Evolutionary conservation across 371 early-diverging fungal species (phyloP), one percentile per base, ranked within the genome.

Genomic region (Mortierella sp.): DNA sequence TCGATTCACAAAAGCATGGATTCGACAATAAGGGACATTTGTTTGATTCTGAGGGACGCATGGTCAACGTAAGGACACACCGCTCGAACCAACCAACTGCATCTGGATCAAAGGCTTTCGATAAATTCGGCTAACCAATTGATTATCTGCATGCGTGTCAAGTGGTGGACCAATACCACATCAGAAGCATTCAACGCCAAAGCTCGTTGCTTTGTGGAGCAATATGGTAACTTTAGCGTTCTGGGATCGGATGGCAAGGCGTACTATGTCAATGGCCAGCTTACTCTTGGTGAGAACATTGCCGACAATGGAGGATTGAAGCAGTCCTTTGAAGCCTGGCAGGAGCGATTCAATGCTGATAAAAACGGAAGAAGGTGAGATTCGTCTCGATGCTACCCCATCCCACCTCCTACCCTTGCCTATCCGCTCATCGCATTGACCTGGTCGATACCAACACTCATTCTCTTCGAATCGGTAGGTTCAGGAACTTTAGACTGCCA

Each of bases 151-250:
- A 8, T 37, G 37, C 13, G 6, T 13, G 13, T 53, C 16, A 77
- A 86, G 52, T 93, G 93, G 92, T 92, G 92, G 93, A 66, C 85
- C 4, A 72, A 84, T 25, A 49, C 68, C 17, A 81, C 90, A 0
- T 50, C 68, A 9, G 39, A 57, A 14, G 76, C 79, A 16, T 91
- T 90, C 56, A 76, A 87, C 34, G 50, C 80, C 25, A 71, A 80
- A 50, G 74, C 89, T 0, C 53, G 81, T 37, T 92, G 92, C 65
- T 90, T 89, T 55, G 73, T 84, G 14, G 61, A 86, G 12, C 90
- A 90, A 63, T 91, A 88, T 58, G 71, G 81, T 25, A 79, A 81
- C 5, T 89, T 80, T 56, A 79, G 76, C 2, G 64, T 87, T 14
- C 56, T 48, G 39, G 48, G 50, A 29, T 13, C 50, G 5, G 50